Conservation (phyloP, 768 basidiomycete genomes). For the Amanita muscaria region DNA sequence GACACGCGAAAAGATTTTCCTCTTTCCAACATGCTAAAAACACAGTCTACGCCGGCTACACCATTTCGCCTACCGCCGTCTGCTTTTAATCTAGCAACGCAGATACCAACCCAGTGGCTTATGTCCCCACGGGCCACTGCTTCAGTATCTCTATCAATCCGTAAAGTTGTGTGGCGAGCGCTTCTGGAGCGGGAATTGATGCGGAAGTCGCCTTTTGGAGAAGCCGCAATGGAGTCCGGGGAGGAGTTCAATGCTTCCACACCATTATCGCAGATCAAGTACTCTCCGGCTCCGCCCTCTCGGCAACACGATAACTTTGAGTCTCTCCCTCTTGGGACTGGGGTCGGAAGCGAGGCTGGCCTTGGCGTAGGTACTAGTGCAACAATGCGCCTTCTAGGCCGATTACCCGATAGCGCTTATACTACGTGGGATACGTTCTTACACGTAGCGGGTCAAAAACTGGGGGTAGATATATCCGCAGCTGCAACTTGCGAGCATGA, state of each 20-base stretch:
- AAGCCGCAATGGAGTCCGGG: constrained; percentile 1
- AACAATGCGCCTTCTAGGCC: constrained; percentile 41
- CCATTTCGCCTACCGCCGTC: constrained; percentile 33
- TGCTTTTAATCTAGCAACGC: constrained; percentile 64
- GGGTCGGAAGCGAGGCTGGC: neutral
- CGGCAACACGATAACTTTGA: constrained; percentile 13
- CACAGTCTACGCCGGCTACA: constrained; percentile 14
- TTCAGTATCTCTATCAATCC: constrained; percentile 41
- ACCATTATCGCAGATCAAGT: constrained; percentile 7
- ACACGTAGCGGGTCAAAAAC: constrained; percentile 15
- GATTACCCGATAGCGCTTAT: constrained; percentile 42
- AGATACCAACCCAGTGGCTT: constrained; percentile 59
- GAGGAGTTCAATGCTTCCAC: neutral
- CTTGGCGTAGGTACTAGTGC: constrained; percentile 29
- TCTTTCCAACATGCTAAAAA: constrained; percentile 28
- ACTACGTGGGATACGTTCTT: constrained; percentile 42
- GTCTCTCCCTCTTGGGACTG: neutral
- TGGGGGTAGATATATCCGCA: constrained; percentile 17
- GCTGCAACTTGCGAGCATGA: constrained; percentile 8
- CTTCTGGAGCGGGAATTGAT: constrained; percentile 30
- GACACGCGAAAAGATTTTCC: constrained; percentile 58
- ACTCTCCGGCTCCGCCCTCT: constrained; percentile 17
- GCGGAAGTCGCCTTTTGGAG: neutral
- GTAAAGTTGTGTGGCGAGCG: constrained; percentile 69
- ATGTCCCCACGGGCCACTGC: constrained; percentile 23